Evolutionary conservation across 345 rosid species (phyloP), one percentile per base, ranked within the genome.

Genomic region (Brassica rapa): DNA sequence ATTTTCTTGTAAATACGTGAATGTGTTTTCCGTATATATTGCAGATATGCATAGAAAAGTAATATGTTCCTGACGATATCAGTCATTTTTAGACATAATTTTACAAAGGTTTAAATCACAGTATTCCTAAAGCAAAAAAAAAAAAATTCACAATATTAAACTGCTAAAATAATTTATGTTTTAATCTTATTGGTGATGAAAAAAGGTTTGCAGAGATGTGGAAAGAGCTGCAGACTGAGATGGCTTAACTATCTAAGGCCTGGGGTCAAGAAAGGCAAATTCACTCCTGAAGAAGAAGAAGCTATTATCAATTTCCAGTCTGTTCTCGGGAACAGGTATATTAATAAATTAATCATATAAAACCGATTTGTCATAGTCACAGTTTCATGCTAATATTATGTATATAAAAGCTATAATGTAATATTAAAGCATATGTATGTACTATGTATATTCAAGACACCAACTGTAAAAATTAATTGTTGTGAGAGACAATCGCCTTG

Each of bases 221-320:
- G 81, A 4, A 78, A 78, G 53, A 71, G 81, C 53, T 78, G 81
- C 49, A 71, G 81, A 71, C 65, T 78, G 43, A 78, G 81, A 35
- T 78, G 81, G 76, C 29, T 78, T 29, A 78, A 78, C 8, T 78
- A 64, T 57, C 62, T 71, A 65, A 71, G 81, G 67, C 81, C 81
- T 19, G 81, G 81, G 37, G 27, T 78, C 5, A 64, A 71, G 6
- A 71, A 21, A 71, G 72, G 81, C 62, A 71, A 57, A 56, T 78
- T 78, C 62, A 65, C 62, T 65, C 76, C 35, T 53, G 70, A 72
- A 6, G 82, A 70, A 37, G 81, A 77, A 63, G 71, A 77, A 19
- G 15, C 10, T 35, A 63, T 77, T 23, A 15, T 77, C 24, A 33
- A 35, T 6, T 63, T 70, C 43, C 81, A 77, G 8, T 51, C 75